These are phyloP conservation scores for Populus davidiana DNA, from an alignment of 345 rosid species.

Conservation along the genomic window DNA sequence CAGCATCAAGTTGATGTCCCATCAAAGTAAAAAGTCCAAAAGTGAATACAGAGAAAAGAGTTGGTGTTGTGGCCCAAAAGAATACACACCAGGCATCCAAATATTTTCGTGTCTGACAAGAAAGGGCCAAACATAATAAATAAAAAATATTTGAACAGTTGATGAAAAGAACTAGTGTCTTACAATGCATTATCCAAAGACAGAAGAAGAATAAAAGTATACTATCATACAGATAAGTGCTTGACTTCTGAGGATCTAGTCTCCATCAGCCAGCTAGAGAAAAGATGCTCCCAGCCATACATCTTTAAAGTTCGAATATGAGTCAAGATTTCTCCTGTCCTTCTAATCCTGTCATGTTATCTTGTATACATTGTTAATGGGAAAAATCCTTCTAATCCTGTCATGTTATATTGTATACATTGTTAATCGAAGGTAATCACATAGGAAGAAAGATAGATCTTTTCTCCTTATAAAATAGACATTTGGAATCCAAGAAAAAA, in stretches of 20 bases:
- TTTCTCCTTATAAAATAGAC: background rate
- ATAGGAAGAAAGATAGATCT: background rate
- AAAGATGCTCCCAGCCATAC: conserved; percentile 84
- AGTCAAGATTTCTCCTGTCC: conserved; percentile 78
- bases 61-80: conserved; percentile 97
- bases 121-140: conserved; percentile 15
- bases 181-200: conserved; percentile 5
- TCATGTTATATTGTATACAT: conserved; percentile 17
- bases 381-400: conserved; percentile 68
- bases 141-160: background rate
- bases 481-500: background rate
- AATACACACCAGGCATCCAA: conserved; percentile 98
- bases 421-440: background rate
- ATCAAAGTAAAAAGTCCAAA: conserved; percentile 78
- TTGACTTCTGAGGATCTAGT: conserved; percentile 77
- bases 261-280: conserved; percentile 73
- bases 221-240: conserved; percentile 63
- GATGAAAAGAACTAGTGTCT: background rate
- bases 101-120: conserved; percentile 73
- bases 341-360: conserved; percentile 63
- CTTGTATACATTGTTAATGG: conserved; percentile 2
- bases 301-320: conserved; percentile 82
- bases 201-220: conserved; percentile 5
- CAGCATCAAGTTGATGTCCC: conserved; percentile 97
- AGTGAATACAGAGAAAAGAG: conserved; percentile 80